Base-by-base conservation (phyloP, 306 rosid species). In the Castanopsis chinensis region DNA sequence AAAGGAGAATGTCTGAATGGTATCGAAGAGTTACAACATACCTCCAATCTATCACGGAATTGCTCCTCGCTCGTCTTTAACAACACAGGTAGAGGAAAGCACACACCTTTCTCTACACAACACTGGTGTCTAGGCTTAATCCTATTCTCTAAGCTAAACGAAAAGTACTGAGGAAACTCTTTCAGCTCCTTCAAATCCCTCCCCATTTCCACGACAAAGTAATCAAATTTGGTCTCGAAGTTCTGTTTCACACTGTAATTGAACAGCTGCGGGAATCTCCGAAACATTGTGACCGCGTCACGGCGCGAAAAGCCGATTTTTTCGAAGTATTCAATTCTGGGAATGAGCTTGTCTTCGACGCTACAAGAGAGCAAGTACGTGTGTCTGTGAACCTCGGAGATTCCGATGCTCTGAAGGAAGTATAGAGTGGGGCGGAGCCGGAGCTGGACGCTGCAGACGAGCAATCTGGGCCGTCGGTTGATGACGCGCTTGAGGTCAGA, bases 141-240 rank as follows among this genome's bases (percentile, higher is more conserved):
- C 84, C 98, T 87, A 76, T 88, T 87, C 86, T 91, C 94, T 73
- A 95, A 89, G 87, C 97, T 90, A 79, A 87, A 95, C 35, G 99
- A 95, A 76, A 95, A 95, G 88, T 90, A 94, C 1, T 87, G 95
- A 14, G 97, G 97, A 72, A 92, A 94, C 69, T 86, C 92, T 69
- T 82, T 90, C 81, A 95, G 81, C 88, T 91, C 99, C 91, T 87
- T 92, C 87, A 91, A 58, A 80, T 88, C 96, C 79, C 99, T 88
- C 54, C 97, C 94, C 99, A 95, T 91, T 76, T 89, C 94, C 81
- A 95, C 90, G 58, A 92, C 91, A 49, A 95, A 90, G 92, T 92
- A 95, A 83, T 89, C 83, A 78, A 91, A 90, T 71, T 92, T 95
- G 21, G 96, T 94, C 90, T 92, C 96, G 75, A 89, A 81, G 71